Evolutionary conservation across 371 early-diverging fungal genomes (phyloP).

Genomic region (Actinomortierella wolfii): DNA sequence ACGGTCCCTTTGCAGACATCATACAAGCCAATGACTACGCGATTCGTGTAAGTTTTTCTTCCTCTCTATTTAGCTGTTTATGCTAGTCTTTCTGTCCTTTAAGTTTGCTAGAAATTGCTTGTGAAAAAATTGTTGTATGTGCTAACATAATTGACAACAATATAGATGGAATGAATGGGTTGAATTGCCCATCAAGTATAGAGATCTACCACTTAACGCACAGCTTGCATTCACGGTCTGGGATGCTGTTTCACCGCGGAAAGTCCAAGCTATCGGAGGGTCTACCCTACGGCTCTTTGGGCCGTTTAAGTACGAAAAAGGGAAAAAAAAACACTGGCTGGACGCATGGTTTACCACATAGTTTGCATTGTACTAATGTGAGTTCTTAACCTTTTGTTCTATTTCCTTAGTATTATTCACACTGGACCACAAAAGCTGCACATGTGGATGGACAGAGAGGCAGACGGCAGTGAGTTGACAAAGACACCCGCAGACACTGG

Average conservation of each 20-base stretch:
- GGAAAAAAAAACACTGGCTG: no score
- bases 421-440: slow-evolving; percentile 83
- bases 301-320: slow-evolving; percentile 68
- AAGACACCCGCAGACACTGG: slow-evolving; percentile 67
- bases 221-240: slow-evolving; percentile 80
- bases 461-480: slow-evolving; percentile 62
- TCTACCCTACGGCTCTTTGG: slow-evolving; percentile 81
- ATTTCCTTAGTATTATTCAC: slow-evolving; percentile 64
- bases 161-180: slow-evolving; percentile 94
- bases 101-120: no score
- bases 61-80: background rate
- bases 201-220: slow-evolving; percentile 79
- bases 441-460: slow-evolving; percentile 70
- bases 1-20: slow-evolving; percentile 73
- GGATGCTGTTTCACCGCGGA: slow-evolving; percentile 78
- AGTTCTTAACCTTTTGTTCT: no score
- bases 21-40: slow-evolving; percentile 62
- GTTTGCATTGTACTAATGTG: no score
- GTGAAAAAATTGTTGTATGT: no score
- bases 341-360: no score
- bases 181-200: slow-evolving; percentile 82
- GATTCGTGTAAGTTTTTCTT: slow-evolving; percentile 50
- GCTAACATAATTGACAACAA: background rate
- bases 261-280: slow-evolving; percentile 74
- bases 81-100: background rate